phyloP scores from a whole-genome alignment of 2,329 filamentous ascomycete genomes.

The Colletotrichum sp. region DNA sequence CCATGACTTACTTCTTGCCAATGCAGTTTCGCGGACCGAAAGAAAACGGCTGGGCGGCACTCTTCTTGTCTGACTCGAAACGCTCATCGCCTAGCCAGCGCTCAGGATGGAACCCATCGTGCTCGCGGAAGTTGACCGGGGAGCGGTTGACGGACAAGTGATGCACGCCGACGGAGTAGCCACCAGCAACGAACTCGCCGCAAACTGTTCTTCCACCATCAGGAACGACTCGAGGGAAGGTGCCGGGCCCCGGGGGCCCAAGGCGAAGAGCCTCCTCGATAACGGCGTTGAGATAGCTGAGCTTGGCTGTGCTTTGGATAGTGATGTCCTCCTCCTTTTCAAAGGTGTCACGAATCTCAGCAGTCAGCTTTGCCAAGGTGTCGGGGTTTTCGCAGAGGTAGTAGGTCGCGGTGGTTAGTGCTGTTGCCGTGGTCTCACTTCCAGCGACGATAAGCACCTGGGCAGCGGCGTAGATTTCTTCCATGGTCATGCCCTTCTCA shows the following conservation, averaged over 20 bases:
- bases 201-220: constrained; percentile 35
- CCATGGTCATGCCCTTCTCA: constrained; percentile 6
- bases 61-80: constrained; percentile 36
- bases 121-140: constrained; percentile 13
- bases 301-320: constrained; percentile 30
- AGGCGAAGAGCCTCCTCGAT: constrained; percentile 48
- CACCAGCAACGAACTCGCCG: constrained; percentile 38
- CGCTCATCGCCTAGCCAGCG: constrained; percentile 8
- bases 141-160: constrained; percentile 36
- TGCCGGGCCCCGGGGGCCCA: constrained; percentile 35
- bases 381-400: constrained; percentile 34
- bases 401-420: constrained; percentile 29
- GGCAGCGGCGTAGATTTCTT: constrained; percentile 12
- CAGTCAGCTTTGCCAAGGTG: constrained; percentile 31
- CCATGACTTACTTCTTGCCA: constrained; percentile 49
- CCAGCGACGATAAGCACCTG: constrained; percentile 33
- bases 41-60: constrained; percentile 52
- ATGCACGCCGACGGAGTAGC: constrained; percentile 27
- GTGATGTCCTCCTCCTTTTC: constrained; percentile 39
- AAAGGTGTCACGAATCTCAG: constrained; percentile 43
- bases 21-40: constrained; percentile 55
- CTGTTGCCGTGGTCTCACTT: constrained; percentile 38
- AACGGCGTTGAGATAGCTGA: constrained; percentile 43
- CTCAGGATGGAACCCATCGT: constrained; percentile 3
- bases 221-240: constrained; percentile 32